These are phyloP conservation scores for Heteromeles arbutifolia DNA, from an alignment of 306 rosid species.

Conservation along the genomic window DNA sequence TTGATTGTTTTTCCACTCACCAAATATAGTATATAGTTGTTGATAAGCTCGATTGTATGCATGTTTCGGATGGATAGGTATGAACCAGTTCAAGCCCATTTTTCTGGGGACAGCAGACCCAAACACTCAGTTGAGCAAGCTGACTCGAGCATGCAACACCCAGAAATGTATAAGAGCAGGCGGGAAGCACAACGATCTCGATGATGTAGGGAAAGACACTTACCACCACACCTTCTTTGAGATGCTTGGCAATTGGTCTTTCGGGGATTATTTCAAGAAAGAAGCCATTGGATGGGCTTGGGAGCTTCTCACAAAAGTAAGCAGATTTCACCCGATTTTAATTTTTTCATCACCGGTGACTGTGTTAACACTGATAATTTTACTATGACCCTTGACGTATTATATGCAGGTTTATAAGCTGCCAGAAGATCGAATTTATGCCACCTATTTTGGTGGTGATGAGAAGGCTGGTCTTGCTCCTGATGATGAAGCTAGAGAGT, in stretches of 20 bases:
- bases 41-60: neutral
- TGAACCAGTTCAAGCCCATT: constrained; percentile 95
- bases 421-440: constrained; percentile 68
- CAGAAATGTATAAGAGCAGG: constrained; percentile 98
- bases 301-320: constrained; percentile 83
- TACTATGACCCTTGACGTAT: neutral
- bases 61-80: constrained; percentile 42
- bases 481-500: constrained; percentile 77
- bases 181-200: constrained; percentile 95
- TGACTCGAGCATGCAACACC: constrained; percentile 80
- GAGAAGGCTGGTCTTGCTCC: constrained; percentile 79
- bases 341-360: neutral
- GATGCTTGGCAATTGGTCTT: constrained; percentile 98
- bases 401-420: constrained; percentile 66
- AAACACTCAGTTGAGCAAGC: constrained; percentile 68
- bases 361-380: neutral
- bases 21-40: neutral
- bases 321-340: constrained; percentile 2
- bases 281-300: constrained; percentile 93
- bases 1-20: too few species aligned
- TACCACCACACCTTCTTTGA: constrained; percentile 98
- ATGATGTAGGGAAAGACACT: constrained; percentile 96
- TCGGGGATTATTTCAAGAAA: constrained; percentile 83
- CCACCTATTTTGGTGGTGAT: constrained; percentile 95
- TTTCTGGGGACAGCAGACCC: constrained; percentile 92